These are phyloP conservation scores for Agrocybe praecox DNA, from an alignment of 768 basidiomycete species.

Conservation along the genomic window DNA sequence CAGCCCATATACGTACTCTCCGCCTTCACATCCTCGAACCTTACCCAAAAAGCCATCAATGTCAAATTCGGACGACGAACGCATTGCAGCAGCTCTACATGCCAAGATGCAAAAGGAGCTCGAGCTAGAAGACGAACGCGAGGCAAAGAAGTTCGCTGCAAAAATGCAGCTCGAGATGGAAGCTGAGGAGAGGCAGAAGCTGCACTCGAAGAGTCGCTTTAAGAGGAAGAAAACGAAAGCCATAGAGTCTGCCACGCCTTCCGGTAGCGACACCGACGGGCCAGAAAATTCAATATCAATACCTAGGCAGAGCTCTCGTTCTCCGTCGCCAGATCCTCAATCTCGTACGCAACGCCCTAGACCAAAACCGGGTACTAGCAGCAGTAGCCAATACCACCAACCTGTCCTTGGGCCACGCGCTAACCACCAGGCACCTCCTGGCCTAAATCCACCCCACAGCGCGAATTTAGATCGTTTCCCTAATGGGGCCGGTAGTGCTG, in stretches of 20 bases:
- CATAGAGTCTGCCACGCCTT: neutral
- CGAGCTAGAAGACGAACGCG: neutral
- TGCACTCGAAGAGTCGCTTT: neutral
- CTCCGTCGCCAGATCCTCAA: neutral
- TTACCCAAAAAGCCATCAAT: neutral
- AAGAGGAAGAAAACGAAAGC: neutral
- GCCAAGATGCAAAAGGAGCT: conserved; percentile 2
- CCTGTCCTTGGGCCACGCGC: too few relatives aligned
- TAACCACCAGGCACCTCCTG: too few relatives aligned
- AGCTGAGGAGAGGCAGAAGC: neutral
- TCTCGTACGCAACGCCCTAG: neutral
- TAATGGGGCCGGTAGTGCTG: too few relatives aligned
- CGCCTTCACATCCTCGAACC: neutral
- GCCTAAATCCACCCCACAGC: too few relatives aligned
- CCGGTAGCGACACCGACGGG: neutral
- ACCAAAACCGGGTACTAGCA: too few relatives aligned
- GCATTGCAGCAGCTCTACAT: conserved; percentile 3
- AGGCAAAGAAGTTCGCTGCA: neutral
- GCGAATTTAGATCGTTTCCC: too few relatives aligned
- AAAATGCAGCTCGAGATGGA: neutral
- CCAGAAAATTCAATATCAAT: neutral
- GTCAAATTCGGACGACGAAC: conserved; percentile 3
- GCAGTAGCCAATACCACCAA: too few relatives aligned
- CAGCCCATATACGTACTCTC: neutral
- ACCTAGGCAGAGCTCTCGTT: neutral